Percentiles rank a stretch among this genome's conserved stretches.
Evolutionary conservation across 352 stramenopile species (phyloP).

Genomic region (Paralagenidium karlingii): DNA sequence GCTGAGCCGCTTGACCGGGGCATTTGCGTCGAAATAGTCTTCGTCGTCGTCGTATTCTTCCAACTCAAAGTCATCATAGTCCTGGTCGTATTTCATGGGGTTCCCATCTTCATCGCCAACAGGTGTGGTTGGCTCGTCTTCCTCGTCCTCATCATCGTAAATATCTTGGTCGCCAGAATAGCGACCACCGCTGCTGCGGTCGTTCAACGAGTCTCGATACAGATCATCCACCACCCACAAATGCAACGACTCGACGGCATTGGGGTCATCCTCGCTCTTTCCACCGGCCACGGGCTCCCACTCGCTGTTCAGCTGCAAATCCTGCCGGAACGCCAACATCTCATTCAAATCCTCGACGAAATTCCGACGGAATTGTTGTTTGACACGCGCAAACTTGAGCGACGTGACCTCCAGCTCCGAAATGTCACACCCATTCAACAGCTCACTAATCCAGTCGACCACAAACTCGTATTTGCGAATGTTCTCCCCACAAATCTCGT

Average conservation of each 20-base stretch:
- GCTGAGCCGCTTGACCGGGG: too few relatives aligned
- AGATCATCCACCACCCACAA: too few relatives aligned
- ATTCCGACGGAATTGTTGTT: conserved; percentile 61
- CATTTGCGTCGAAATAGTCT: background rate
- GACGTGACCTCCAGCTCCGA: conserved; percentile 59
- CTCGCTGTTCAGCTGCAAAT: conserved; percentile 78
- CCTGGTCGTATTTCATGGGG: too few relatives aligned
- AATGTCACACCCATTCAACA: conserved; percentile 65
- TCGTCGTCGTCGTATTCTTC: conserved; percentile 5
- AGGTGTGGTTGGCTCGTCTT: too few relatives aligned
- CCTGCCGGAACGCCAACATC: conserved; percentile 61
- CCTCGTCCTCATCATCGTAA: too few relatives aligned
- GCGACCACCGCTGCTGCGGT: too few relatives aligned
- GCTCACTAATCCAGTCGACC: conserved; percentile 73
- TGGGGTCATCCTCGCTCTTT: conserved; percentile 52
- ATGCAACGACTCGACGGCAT: conserved; percentile 52
- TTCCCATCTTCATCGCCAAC: too few relatives aligned
- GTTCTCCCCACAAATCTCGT: conserved; percentile 79
- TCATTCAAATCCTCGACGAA: conserved; percentile 71
- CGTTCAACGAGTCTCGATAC: conserved; percentile 28
- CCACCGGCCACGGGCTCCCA: conserved; percentile 76
- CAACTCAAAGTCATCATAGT: too few relatives aligned
- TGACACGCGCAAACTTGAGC: conserved; percentile 67
- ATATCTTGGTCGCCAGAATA: too few relatives aligned
- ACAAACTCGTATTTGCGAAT: conserved; percentile 78